Conservation (phyloP, 345 rosid genomes). For the Psidium guajava region DNA sequence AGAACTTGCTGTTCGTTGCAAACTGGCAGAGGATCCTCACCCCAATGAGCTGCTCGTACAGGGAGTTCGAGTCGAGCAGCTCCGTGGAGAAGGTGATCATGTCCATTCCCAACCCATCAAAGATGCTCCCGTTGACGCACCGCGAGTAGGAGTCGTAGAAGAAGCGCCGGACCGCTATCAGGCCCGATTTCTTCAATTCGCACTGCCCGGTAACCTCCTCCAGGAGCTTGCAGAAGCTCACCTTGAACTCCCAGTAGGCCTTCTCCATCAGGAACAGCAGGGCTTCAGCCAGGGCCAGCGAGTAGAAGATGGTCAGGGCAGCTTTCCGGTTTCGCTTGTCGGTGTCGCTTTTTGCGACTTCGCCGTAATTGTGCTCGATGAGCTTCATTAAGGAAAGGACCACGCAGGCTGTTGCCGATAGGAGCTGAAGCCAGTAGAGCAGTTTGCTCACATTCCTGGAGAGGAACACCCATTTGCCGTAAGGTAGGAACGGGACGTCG, state of each 20-base stretch:
- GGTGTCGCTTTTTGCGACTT: constrained; percentile 45
- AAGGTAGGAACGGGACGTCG: constrained; percentile 73
- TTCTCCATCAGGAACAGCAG: constrained; percentile 72
- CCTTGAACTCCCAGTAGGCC: constrained; percentile 68
- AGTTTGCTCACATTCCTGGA: constrained; percentile 58
- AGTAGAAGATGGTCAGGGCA: constrained; percentile 64
- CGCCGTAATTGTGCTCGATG: constrained; percentile 62
- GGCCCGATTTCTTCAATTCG: constrained; percentile 51
- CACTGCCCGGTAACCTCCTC: constrained; percentile 66
- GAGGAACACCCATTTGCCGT: constrained; percentile 58
- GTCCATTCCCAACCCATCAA: constrained; percentile 89
- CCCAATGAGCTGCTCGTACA: constrained; percentile 83
- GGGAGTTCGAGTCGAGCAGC: constrained; percentile 53
- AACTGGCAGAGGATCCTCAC: constrained; percentile 57
- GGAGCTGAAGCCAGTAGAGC: constrained; percentile 82
- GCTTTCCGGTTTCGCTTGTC: constrained; percentile 64
- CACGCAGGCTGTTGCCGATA: constrained; percentile 67
- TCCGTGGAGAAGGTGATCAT: constrained; percentile 70
- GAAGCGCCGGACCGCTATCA: constrained; percentile 57
- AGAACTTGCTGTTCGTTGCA: constrained; percentile 22
- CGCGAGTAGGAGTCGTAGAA: constrained; percentile 84
- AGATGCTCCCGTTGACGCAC: constrained; percentile 72
- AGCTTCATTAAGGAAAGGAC: constrained; percentile 68
- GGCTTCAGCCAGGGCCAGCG: constrained; percentile 79
- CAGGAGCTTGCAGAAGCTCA: constrained; percentile 32